phyloP scores from a whole-genome alignment of 768 basidiomycete species.

The Russula dissimulans region DNA sequence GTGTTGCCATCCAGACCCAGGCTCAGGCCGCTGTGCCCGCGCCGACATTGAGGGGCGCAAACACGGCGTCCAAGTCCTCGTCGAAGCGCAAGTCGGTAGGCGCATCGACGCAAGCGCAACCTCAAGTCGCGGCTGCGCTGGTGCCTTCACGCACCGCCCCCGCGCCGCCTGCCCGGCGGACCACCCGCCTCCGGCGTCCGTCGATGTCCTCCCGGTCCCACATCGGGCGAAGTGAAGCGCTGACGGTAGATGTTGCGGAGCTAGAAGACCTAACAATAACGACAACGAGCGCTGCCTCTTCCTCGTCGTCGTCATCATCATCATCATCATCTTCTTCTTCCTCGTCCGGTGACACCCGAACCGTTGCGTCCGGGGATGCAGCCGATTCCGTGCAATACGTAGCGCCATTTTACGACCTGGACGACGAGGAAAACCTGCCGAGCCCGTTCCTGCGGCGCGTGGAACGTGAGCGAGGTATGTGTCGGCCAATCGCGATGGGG shows the following conservation, averaged over 20 bases:
- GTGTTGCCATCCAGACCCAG: background rate
- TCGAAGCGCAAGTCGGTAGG: constrained; percentile 31
- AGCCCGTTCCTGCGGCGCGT: constrained; percentile 68
- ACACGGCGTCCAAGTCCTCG: constrained; percentile 32
- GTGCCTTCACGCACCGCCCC: constrained; percentile 22
- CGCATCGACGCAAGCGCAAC: constrained; percentile 6
- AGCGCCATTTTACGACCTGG: constrained; percentile 43
- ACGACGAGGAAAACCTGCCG: constrained; percentile 77
- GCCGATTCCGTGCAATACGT: background rate
- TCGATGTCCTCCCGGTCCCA: constrained; percentile 17
- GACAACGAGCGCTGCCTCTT: constrained; percentile 6
- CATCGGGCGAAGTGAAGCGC: background rate
- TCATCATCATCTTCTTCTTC: constrained; percentile 4
- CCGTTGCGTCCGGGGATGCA: background rate
- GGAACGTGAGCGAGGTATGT: constrained; percentile 31
- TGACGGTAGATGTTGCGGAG: background rate
- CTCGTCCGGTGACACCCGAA: background rate
- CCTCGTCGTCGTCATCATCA: constrained; percentile 12
- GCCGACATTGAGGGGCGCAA: background rate
- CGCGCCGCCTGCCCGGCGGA: background rate
- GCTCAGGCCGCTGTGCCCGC: background rate
- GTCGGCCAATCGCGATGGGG: background rate
- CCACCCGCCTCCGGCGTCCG: constrained; percentile 25
- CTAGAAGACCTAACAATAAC: background rate
- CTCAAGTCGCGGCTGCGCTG: background rate